Percentiles rank a stretch among this genome's conserved stretches.
Evolutionary conservation across 805 yeast genomes (phyloP).

Genomic region (Yamadazyma sp.): DNA sequence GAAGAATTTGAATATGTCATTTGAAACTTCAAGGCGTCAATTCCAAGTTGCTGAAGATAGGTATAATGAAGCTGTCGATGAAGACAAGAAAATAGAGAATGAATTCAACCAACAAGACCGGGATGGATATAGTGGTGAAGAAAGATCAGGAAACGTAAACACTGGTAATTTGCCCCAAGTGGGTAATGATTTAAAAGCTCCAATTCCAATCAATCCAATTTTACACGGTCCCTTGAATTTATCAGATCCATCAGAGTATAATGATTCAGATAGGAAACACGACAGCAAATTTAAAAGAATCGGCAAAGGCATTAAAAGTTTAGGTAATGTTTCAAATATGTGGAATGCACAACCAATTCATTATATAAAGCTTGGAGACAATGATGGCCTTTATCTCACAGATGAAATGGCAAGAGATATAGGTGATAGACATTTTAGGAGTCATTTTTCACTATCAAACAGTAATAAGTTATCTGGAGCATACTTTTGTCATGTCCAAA

Average conservation of each 20-base stretch:
- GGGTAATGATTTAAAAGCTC: conserved; percentile 6
- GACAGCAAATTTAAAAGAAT: conserved; percentile 17
- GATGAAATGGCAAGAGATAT: conserved; percentile 40
- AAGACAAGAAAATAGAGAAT: conserved; percentile 1
- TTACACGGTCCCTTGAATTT: conserved; percentile 22
- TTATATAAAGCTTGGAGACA: conserved; percentile 43
- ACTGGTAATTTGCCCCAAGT: too few species aligned
- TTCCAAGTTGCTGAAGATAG: conserved; percentile 24
- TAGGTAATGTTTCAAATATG: conserved; percentile 31
- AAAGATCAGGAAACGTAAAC: too few species aligned
- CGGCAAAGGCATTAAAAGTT: conserved; percentile 26
- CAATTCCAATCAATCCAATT: conserved; percentile 7
- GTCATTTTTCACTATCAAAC: conserved; percentile 61
- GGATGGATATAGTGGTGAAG: too few species aligned
- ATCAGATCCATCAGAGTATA: conserved; percentile 25
- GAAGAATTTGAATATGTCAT: conserved; percentile 29
- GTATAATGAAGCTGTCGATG: conserved; percentile 14
- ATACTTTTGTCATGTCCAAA: conserved; percentile 66
- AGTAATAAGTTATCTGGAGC: conserved; percentile 56
- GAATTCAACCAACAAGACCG: too few species aligned
- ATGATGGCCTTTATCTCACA: conserved; percentile 48
- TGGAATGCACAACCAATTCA: conserved; percentile 66
- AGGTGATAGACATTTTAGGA: conserved; percentile 57
- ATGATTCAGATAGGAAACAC: conserved; percentile 10
- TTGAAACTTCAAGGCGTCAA: conserved; percentile 25